These are phyloP conservation scores for Mucor circinelloides DNA, from an alignment of 371 early-diverging fungal genomes.

Conservation along the genomic window DNA sequence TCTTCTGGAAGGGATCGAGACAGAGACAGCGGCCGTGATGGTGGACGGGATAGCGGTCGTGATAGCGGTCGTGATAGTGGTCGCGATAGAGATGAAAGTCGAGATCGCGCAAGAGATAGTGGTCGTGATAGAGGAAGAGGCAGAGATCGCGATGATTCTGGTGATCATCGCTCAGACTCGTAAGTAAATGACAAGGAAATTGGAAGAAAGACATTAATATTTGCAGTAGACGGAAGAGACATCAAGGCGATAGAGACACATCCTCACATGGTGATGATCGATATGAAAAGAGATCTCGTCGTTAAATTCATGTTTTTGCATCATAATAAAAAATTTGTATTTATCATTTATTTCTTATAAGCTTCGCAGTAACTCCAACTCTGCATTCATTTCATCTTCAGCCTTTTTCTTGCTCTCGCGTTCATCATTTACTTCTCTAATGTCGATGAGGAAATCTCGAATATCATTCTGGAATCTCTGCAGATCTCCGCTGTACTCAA, in stretches of 20 bases:
- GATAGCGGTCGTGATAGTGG: slow-evolving; percentile 2
- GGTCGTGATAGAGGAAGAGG: slow-evolving; percentile 19
- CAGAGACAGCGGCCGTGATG: not conserved
- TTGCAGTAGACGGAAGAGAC: slow-evolving; percentile 22
- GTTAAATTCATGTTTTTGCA: not conserved
- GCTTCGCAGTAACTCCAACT: slow-evolving; percentile 24
- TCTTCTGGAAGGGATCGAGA: not conserved
- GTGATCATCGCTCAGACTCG: slow-evolving; percentile 26
- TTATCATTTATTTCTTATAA: slow-evolving; percentile 1
- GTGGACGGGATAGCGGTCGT: not conserved
- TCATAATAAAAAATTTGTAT: slow-evolving; percentile 1
- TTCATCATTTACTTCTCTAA: slow-evolving; percentile 29
- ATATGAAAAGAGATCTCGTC: slow-evolving; percentile 23
- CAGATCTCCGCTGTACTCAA: slow-evolving; percentile 77
- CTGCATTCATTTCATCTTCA: slow-evolving; percentile 29
- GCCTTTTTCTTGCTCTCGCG: slow-evolving; percentile 13
- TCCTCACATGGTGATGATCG: slow-evolving; percentile 20
- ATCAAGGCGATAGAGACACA: slow-evolving; percentile 18
- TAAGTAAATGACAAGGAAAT: slow-evolving; percentile 5
- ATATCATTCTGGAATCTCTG: slow-evolving; percentile 84
- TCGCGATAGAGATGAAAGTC: slow-evolving; percentile 4
- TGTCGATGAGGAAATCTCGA: slow-evolving; percentile 89
- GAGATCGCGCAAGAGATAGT: slow-evolving; percentile 8
- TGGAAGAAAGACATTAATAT: not conserved
- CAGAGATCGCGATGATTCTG: slow-evolving; percentile 18